Conservation (phyloP, 2,329 filamentous ascomycete genomes). For the Epichloe gansuensis region DNA sequence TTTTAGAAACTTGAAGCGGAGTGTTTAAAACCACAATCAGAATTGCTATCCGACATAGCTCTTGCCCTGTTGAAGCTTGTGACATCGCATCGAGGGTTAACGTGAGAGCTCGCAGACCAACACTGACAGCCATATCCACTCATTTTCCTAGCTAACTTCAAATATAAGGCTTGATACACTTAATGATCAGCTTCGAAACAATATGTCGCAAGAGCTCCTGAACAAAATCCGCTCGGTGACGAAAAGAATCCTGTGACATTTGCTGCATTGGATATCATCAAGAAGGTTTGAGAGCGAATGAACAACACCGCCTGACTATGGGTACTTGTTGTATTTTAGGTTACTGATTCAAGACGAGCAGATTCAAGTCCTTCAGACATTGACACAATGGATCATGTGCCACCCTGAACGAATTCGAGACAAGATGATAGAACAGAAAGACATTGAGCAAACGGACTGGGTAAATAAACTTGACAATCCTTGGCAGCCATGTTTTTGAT, state of each 20-base stretch:
- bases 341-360: conserved; percentile 15
- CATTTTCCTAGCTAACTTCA: conserved; percentile 12
- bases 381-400: conserved; percentile 80
- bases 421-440: conserved; percentile 71
- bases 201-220: conserved; percentile 68
- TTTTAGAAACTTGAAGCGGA: conserved; percentile 74
- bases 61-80: conserved; percentile 83
- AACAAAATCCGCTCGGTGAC: conserved; percentile 73
- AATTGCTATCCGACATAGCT: conserved; percentile 67
- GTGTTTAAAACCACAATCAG: conserved; percentile 69
- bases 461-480: conserved; percentile 34
- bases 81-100: conserved; percentile 84
- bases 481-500: conserved; percentile 9
- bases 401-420: conserved; percentile 80
- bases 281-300: conserved; percentile 45
- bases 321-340: neutral
- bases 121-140: neutral
- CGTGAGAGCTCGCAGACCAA: conserved; percentile 43
- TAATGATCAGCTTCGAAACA: conserved; percentile 84
- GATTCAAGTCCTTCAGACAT: conserved; percentile 71
- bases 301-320: neutral
- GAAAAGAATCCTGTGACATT: conserved; percentile 65
- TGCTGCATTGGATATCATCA: conserved; percentile 67
- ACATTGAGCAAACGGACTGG: conserved; percentile 73
- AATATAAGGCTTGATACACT: conserved; percentile 66